phyloP scores from a whole-genome alignment of 257 asterid genomes.

The Solanum pennellii region DNA sequence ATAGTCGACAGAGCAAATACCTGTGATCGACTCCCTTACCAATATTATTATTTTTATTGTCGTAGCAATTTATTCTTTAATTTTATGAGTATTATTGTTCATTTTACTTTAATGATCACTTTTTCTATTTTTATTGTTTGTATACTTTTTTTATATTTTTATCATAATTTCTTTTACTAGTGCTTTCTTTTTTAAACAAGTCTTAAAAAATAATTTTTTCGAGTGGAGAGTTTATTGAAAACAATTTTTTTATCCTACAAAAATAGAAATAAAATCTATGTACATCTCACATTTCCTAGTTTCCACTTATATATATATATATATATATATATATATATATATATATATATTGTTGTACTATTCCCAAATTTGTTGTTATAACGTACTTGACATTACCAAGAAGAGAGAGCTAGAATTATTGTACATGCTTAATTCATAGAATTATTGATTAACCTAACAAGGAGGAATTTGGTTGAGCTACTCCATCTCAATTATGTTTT shows the following conservation, averaged over 20 bases:
- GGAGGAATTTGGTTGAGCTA: neutral
- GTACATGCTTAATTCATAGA: neutral
- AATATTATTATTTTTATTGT: neutral
- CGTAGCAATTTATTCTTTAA: neutral
- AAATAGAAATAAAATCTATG: fast-evolving
- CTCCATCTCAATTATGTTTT: neutral
- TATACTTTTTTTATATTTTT: fast-evolving
- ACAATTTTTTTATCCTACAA: fast-evolving
- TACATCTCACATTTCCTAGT: fast-evolving
- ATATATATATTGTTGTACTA: neutral
- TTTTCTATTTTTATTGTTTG: neutral
- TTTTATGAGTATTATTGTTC: neutral
- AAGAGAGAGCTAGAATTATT: neutral
- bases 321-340: neutral
- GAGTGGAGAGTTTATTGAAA: fast-evolving
- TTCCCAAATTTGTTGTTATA: neutral
- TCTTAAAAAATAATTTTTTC: neutral
- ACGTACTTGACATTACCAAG: neutral
- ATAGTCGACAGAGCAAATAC: neutral
- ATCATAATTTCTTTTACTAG: neutral
- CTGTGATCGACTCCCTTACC: neutral
- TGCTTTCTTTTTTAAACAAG: neutral
- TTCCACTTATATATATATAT: neutral
- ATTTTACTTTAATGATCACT: neutral
- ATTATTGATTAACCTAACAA: neutral